Evolutionary conservation across 73 alveolate genomes (phyloP), one percentile per base, ranked within the genome.

Genomic region (Effrenium voratum): DNA sequence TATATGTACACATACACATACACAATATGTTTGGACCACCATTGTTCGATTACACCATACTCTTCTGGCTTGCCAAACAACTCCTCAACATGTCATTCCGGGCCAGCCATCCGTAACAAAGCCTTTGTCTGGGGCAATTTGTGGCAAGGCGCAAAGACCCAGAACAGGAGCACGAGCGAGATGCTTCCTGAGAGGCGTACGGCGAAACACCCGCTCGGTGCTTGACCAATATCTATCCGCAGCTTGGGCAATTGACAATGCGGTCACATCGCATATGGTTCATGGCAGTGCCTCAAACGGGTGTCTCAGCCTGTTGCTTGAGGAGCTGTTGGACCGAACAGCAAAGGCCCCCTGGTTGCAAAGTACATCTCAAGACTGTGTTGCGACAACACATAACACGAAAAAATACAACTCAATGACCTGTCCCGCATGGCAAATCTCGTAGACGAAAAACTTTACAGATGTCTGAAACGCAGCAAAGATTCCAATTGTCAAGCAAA

Each of bases 111-210:
- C 19, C 19, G 63, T 8, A 19, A 19, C 19, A 8, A 12, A 52
- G 63, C 26, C 26, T 52, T 52, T 52, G 63, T 52, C 19, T 52
- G 19, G 63, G 63, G 63, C 19, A 30, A 46, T 45, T 80, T 45
- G n/a, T 15, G 41, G 60, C 93, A 32, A 84, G 93, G 30, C 26
- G 43, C 93, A 24, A 84, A 84, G 43, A 79, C 34, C 93, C 93
- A 84, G 43, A 84, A 84, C 60, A 84, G 80, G 60, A 84, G 81
- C 49, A 84, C 80, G 80, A 84, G 40, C 19, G 93, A 38, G 10
- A 84, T 38, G 59, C 93, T 57, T 84, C 93, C 93, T 84, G 44
- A 84, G 55, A 19, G n/a, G n/a, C n/a, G n/a, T n/a, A n/a, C n/a
- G n/a, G n/a, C n/a, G n/a, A n/a, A n/a, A n/a, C n/a, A n/a, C n/a